These are phyloP conservation scores for Falciphora oryzae DNA, from an alignment of 2,329 filamentous ascomycete genomes.

Conservation along the genomic window DNA sequence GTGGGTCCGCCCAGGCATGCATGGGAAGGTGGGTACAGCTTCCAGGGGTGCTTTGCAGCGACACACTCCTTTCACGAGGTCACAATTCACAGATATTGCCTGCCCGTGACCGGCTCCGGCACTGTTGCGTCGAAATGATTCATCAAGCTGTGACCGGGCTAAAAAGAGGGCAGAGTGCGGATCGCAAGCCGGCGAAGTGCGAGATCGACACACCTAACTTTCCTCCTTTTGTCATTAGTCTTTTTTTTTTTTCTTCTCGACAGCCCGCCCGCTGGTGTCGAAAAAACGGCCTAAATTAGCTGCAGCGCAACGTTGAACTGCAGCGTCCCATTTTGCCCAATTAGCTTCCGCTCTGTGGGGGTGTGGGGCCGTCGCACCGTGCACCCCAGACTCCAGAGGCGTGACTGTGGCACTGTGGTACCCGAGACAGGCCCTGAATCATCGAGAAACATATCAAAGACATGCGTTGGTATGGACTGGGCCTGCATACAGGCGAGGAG, in stretches of 20 bases:
- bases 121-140: too few species aligned
- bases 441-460: not conserved
- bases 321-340: not conserved
- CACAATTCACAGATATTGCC: too few species aligned
- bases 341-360: not conserved
- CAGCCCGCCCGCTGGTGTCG: too few species aligned
- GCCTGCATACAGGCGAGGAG: not conserved
- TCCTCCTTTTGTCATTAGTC: not conserved
- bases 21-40: not conserved
- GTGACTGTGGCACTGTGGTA: not conserved
- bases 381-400: too few species aligned
- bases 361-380: not conserved
- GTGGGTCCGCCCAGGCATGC: not conserved
- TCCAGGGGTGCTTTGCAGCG: too few species aligned
- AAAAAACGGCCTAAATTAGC: not conserved
- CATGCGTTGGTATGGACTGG: not conserved
- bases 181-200: not conserved
- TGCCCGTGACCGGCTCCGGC: too few species aligned
- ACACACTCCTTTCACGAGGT: too few species aligned
- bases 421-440: not conserved
- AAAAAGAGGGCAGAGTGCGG: too few species aligned
- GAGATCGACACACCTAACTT: not conserved
- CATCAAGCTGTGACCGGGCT: too few species aligned
- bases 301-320: not conserved
- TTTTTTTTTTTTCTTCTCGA: not conserved